These are phyloP conservation scores for Pseudogymnoascus verrucosus DNA, from an alignment of 2,329 filamentous ascomycete species.

Conservation along the genomic window DNA sequence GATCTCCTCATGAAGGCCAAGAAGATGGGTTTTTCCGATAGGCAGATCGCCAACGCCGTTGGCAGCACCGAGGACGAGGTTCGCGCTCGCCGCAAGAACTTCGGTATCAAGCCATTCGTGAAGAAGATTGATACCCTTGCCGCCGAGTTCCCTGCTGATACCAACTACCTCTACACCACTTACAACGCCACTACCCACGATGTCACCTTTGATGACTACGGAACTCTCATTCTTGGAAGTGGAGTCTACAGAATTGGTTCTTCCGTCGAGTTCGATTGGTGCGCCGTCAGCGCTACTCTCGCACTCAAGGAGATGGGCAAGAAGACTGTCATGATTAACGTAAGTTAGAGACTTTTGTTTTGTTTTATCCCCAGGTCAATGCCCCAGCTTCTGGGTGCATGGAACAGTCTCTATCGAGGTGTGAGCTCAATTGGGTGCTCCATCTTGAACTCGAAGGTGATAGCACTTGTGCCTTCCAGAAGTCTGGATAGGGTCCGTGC, in stretches of 20 bases:
- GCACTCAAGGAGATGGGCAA: conserved; percentile 79
- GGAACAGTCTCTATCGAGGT: conserved; percentile 6
- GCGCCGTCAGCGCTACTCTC: conserved; percentile 81
- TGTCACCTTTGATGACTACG: conserved; percentile 87
- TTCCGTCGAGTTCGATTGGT: conserved; percentile 99
- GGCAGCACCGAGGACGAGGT: conserved; percentile 84
- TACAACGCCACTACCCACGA: conserved; percentile 96
- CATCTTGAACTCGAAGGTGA: not conserved
- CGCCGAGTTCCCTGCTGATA: conserved; percentile 90
- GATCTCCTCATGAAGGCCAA: conserved; percentile 86
- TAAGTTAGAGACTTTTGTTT: conserved; percentile 32
- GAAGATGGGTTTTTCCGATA: conserved; percentile 96
- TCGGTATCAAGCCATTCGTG: conserved; percentile 89
- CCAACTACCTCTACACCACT: conserved; percentile 95
- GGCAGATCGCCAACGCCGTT: conserved; percentile 83
- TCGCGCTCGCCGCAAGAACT: conserved; percentile 72
- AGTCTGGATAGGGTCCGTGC: not conserved
- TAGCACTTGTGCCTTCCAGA: not conserved
- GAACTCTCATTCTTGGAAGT: conserved; percentile 79
- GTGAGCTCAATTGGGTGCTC: not conserved
- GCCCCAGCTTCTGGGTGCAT: not conserved
- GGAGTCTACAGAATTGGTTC: conserved; percentile 97
- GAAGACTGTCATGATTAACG: conserved; percentile 97
- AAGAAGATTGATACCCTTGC: conserved; percentile 98
- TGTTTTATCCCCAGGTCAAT: conserved; percentile 10